Evolutionary conservation across 495 filamentous ascomycete species (phyloP).

Genomic region (Penicillium pancosmium): DNA sequence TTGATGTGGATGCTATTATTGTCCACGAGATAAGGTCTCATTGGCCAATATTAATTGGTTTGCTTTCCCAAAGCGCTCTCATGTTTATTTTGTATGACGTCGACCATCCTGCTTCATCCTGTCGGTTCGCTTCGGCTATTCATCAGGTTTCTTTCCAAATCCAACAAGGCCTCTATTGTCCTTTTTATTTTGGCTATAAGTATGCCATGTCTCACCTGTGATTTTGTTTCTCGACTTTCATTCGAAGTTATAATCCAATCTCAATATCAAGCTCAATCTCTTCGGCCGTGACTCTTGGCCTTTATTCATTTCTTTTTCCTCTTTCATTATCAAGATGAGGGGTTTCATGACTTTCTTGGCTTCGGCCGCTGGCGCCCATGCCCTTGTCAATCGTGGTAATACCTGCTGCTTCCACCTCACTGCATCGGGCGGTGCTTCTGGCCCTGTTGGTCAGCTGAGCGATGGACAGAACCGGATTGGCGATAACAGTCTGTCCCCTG

Average conservation of each 20-base stretch:
- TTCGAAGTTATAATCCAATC: background rate
- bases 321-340: slow-evolving; percentile 27
- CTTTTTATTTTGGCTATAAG: background rate
- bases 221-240: too few relatives aligned
- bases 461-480: slow-evolving; percentile 59
- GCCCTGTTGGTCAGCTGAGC: slow-evolving; percentile 51
- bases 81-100: slow-evolving; percentile 2
- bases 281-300: background rate
- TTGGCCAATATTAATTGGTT: background rate
- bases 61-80: background rate
- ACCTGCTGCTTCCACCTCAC: slow-evolving; percentile 53
- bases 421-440: slow-evolving; percentile 45
- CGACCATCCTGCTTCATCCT: background rate
- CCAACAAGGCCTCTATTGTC: background rate
- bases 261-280: background rate
- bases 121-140: background rate
- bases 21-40: background rate
- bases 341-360: slow-evolving; percentile 32
- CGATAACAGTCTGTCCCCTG: slow-evolving; percentile 35
- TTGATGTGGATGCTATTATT: background rate
- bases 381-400: slow-evolving; percentile 32
- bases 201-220: background rate
- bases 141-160: background rate
- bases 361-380: slow-evolving; percentile 38
- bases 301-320: background rate